These are phyloP conservation scores for Fusarium pseudocircinatum DNA, from an alignment of 2,329 filamentous ascomycete species.

Conservation along the genomic window DNA sequence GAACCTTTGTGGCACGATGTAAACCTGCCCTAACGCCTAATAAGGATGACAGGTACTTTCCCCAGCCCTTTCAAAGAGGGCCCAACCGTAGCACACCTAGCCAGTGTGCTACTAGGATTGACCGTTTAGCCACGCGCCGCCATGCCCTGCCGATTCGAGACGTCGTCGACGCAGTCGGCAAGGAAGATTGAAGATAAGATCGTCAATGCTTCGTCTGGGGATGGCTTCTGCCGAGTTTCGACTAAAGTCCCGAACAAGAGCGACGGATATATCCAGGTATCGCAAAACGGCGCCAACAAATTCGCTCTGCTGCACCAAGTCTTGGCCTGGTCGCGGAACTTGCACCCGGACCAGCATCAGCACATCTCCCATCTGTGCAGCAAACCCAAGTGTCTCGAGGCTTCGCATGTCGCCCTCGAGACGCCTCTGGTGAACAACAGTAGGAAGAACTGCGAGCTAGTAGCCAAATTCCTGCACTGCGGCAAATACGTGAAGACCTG, in stretches of 20 bases:
- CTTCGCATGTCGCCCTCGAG: rapidly evolving
- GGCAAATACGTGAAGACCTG: background rate
- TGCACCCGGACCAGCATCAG: rapidly evolving
- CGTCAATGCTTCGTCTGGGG: background rate
- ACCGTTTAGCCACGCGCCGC: too few species aligned
- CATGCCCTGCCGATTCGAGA: too few species aligned
- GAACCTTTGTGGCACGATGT: too few species aligned
- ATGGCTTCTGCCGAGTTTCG: rapidly evolving
- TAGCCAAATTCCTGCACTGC: background rate
- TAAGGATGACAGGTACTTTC: too few species aligned
- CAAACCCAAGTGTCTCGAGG: background rate
- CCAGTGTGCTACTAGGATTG: too few species aligned
- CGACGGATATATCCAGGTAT: rapidly evolving
- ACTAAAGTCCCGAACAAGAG: rapidly evolving
- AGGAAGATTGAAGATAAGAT: background rate
- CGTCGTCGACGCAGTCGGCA: background rate
- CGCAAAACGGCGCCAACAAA: background rate
- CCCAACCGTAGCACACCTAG: too few species aligned
- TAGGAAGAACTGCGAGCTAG: background rate
- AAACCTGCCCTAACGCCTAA: too few species aligned
- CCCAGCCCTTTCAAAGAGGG: too few species aligned
- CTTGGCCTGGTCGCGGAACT: background rate
- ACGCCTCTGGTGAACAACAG: background rate
- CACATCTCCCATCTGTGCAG: background rate
- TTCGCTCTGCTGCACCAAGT: background rate